phyloP scores from a whole-genome alignment of 2,329 filamentous ascomycete species.

The Eutypella sp. region DNA sequence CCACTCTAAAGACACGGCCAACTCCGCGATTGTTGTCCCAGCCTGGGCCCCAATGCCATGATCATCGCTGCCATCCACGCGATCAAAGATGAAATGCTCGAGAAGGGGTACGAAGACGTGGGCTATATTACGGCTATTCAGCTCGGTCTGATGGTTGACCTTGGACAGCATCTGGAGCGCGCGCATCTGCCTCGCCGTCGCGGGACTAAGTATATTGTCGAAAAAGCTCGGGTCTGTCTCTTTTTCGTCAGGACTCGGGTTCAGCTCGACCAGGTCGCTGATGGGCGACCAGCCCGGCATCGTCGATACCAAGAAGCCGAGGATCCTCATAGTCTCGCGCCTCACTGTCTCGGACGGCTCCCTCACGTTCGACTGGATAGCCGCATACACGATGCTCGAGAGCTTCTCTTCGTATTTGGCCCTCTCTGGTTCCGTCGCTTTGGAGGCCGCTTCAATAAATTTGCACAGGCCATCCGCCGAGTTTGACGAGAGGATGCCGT shows the following conservation, averaged over 20 bases:
- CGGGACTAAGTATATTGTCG: slow-evolving; percentile 85
- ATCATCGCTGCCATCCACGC: slow-evolving; percentile 67
- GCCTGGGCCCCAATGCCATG: slow-evolving; percentile 84
- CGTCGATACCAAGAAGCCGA: slow-evolving; percentile 70
- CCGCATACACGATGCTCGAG: slow-evolving; percentile 62
- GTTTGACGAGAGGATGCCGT: slow-evolving; percentile 74
- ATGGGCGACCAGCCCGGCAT: slow-evolving; percentile 68
- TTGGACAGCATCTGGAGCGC: slow-evolving; percentile 72
- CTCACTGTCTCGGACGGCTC: slow-evolving; percentile 81
- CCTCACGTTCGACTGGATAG: slow-evolving; percentile 69
- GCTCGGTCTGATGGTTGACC: slow-evolving; percentile 57
- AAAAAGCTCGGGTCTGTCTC: slow-evolving; percentile 70
- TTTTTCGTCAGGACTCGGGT: slow-evolving; percentile 61
- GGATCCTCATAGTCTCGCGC: slow-evolving; percentile 72
- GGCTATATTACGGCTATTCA: slow-evolving; percentile 73
- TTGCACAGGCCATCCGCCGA: slow-evolving; percentile 75
- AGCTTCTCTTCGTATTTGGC: slow-evolving; percentile 55
- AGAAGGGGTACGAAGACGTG: slow-evolving; percentile 87
- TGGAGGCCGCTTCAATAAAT: slow-evolving; percentile 63
- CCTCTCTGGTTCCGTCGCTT: slow-evolving; percentile 35
- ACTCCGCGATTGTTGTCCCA: slow-evolving; percentile 69
- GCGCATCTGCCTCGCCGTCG: slow-evolving; percentile 77
- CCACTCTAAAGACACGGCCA: slow-evolving; percentile 80
- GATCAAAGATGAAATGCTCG: slow-evolving; percentile 89
- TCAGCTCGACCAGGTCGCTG: slow-evolving; percentile 66